These are phyloP conservation scores for Austroboletus olivaceoglutinosus DNA, from an alignment of 1,284 basidiomycete species.

Conservation along the genomic window DNA sequence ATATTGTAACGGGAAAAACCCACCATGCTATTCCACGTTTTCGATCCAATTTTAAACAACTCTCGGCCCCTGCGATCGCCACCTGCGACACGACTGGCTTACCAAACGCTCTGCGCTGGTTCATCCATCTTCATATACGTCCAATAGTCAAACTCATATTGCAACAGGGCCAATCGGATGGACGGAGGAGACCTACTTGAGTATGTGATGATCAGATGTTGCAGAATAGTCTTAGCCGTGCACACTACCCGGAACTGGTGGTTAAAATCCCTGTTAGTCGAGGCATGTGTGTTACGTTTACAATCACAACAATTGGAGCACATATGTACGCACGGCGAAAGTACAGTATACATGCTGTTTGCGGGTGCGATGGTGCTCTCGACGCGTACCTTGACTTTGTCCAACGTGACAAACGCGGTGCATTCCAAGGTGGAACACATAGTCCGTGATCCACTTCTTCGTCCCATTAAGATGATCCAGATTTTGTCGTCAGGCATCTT, in stretches of 20 bases:
- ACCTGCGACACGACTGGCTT: constrained; percentile 81
- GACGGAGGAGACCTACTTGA: constrained; percentile 48
- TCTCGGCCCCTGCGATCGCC: constrained; percentile 80
- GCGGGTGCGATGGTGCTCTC: constrained; percentile 85
- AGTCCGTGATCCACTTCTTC: constrained; percentile 85
- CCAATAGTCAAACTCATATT: not conserved
- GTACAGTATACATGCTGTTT: constrained; percentile 76
- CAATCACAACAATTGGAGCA: constrained; percentile 6
- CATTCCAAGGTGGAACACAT: constrained; percentile 76
- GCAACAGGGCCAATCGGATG: not conserved
- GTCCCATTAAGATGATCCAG: constrained; percentile 66
- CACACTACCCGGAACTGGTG: constrained; percentile 79
- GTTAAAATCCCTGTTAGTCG: constrained; percentile 58
- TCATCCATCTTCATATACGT: constrained; percentile 56
- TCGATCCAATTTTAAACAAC: constrained; percentile 68
- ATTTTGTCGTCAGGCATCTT: constrained; percentile 68
- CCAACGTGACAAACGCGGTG: constrained; percentile 85
- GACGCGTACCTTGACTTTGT: constrained; percentile 84
- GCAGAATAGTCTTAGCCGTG: constrained; percentile 52
- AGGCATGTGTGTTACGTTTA: not conserved
- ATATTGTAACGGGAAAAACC: not conserved
- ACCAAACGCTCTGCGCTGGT: constrained; percentile 82
- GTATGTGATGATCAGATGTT: constrained; percentile 57
- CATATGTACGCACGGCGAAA: no score
- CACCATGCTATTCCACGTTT: constrained; percentile 39